A percentile compares a stretch with the other conserved stretches of the same genome.
Evolutionary conservation across 306 rosid genomes (phyloP).

Genomic region (Fragaria ananassa): DNA sequence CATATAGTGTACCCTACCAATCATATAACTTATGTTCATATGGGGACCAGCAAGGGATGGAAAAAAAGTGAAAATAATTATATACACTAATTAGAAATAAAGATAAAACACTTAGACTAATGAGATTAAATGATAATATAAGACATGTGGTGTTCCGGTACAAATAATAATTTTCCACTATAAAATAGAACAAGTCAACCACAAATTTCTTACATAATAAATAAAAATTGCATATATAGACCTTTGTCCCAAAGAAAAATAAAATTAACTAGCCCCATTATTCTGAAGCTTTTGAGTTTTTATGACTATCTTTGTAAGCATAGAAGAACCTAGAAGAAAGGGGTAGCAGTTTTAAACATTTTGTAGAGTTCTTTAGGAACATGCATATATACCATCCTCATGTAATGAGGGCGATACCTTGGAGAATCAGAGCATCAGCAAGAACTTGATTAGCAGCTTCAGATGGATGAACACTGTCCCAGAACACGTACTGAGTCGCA

Average conservation of each 20-base stretch:
- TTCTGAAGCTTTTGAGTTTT: conserved; percentile 16
- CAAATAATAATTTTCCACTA: not conserved
- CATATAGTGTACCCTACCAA: too few species aligned
- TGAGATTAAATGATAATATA: too few species aligned
- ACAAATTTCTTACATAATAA: conserved; percentile 7
- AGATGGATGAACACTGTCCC: conserved; percentile 96
- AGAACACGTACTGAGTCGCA: conserved; percentile 85
- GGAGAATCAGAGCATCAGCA: conserved; percentile 64
- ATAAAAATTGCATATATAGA: conserved; percentile 18
- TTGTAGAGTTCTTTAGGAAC: not conserved
- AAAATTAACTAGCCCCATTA: conserved; percentile 18
- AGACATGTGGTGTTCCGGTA: too few species aligned
- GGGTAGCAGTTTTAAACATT: not conserved
- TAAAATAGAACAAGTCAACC: not conserved
- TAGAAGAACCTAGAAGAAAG: not conserved
- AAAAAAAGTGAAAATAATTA: too few species aligned
- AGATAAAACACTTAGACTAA: too few species aligned
- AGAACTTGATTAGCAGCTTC: conserved; percentile 82
- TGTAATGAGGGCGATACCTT: conserved; percentile 67
- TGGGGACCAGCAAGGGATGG: too few species aligned
- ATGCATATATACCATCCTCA: conserved; percentile 29
- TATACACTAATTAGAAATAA: too few species aligned
- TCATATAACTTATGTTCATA: too few species aligned
- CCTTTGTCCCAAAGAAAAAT: not conserved
- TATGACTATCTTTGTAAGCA: not conserved